Evolutionary conservation across 73 alveolate genomes (phyloP).

Genomic region (Stentor coeruleus): DNA sequence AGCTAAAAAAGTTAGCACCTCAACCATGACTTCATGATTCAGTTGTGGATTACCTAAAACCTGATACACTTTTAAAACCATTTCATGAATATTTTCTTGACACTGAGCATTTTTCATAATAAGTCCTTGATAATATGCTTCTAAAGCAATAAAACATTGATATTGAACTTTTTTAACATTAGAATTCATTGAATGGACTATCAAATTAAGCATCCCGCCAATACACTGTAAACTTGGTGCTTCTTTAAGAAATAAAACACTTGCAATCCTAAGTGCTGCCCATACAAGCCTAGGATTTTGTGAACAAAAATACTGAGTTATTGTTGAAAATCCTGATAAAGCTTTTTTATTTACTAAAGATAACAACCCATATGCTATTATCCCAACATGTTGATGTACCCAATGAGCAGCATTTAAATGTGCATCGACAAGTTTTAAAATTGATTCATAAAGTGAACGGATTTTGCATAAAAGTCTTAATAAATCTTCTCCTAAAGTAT

Average conservation of each 20-base stretch:
- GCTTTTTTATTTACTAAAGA: neutral
- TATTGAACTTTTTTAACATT: neutral
- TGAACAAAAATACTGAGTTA: neutral
- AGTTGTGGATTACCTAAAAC: neutral
- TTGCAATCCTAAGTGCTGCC: no score
- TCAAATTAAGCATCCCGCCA: neutral
- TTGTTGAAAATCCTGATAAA: no score
- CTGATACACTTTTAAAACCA: neutral
- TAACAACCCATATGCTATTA: neutral
- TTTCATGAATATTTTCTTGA: neutral
- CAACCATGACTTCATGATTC: neutral
- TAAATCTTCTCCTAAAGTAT: neutral
- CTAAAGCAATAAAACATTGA: neutral
- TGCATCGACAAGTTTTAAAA: neutral
- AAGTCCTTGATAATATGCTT: neutral
- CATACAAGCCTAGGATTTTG: neutral
- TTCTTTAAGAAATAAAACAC: no score
- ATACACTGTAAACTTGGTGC: neutral
- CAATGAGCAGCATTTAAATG: neutral
- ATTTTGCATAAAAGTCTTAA: neutral
- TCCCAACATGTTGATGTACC: constrained; percentile 5
- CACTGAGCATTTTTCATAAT: no score
- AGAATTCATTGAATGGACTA: no score
- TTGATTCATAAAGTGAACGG: no score
- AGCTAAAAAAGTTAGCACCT: neutral